phyloP scores from a whole-genome alignment of 495 filamentous ascomycete species.

The Ramalina intermedia region DNA sequence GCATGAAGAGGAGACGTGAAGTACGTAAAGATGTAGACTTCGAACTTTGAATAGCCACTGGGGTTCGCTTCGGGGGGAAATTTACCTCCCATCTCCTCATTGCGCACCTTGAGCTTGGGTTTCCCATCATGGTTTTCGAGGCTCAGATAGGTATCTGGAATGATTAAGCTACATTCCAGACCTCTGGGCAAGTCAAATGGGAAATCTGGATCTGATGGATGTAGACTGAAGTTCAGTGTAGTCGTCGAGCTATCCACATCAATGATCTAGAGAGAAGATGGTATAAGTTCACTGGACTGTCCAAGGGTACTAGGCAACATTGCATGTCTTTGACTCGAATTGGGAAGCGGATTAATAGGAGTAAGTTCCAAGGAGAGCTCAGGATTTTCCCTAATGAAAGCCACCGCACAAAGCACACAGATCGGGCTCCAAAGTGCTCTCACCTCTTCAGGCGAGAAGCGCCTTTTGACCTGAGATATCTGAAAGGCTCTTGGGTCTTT shows the following conservation, averaged over 20 bases:
- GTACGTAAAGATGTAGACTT: too few relatives aligned
- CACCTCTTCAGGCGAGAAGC: conserved; percentile 50
- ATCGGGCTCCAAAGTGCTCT: conserved; percentile 28
- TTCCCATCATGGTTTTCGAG: conserved; percentile 16
- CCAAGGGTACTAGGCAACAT: too few relatives aligned
- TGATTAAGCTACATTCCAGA: conserved; percentile 55
- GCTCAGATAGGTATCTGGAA: conserved; percentile 49
- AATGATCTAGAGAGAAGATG: too few relatives aligned
- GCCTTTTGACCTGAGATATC: conserved; percentile 56
- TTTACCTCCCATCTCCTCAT: conserved; percentile 64
- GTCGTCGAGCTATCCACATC: conserved; percentile 12
- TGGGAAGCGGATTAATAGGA: too few relatives aligned
- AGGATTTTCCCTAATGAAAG: too few relatives aligned
- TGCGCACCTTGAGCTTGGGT: conserved; percentile 51
- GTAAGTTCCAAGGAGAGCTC: too few relatives aligned
- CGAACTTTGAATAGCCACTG: too few relatives aligned
- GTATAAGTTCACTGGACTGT: too few relatives aligned
- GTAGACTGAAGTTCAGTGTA: conserved; percentile 46
- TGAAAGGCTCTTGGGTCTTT: conserved; percentile 64
- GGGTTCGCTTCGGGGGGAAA: too few relatives aligned
- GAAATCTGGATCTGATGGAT: conserved; percentile 79
- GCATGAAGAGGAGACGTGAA: too few relatives aligned
- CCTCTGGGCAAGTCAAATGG: conserved; percentile 55
- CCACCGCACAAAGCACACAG: too few relatives aligned
- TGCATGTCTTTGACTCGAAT: too few relatives aligned